Percentiles rank a stretch among this genome's conserved stretches.
Evolutionary conservation across 2,329 filamentous ascomycete genomes (phyloP).

Genomic region (Trichoderma sp.): DNA sequence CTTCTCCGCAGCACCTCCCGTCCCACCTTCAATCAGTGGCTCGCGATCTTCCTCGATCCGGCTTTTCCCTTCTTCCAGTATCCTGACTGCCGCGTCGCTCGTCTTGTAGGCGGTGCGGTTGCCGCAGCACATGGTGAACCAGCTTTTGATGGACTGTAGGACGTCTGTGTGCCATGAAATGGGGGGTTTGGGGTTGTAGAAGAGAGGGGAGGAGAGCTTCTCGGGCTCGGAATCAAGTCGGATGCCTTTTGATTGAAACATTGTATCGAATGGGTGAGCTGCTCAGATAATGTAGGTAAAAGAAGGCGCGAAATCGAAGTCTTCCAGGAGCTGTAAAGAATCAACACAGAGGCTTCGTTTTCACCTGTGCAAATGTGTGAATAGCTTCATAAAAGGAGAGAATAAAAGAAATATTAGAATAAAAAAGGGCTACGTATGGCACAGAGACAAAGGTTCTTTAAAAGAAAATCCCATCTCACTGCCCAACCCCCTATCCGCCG

Average conservation of each 20-base stretch:
- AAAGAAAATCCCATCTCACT: not conserved
- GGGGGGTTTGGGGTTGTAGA: not conserved
- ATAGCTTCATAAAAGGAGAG: not conserved
- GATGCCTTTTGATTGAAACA: slow-evolving; percentile 10
- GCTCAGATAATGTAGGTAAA: not conserved
- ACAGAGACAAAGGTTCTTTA: too few species aligned
- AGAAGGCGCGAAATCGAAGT: too few species aligned
- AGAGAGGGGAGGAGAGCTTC: not conserved
- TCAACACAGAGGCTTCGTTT: not conserved
- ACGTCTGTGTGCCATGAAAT: slow-evolving; percentile 1
- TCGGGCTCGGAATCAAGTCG: not conserved
- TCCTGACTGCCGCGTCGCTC: not conserved
- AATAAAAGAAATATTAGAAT: not conserved
- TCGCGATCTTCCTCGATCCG: slow-evolving; percentile 19
- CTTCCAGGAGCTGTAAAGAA: not conserved
- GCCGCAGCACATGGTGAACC: slow-evolving; percentile 21
- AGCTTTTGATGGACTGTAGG: slow-evolving; percentile 15
- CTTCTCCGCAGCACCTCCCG: not conserved
- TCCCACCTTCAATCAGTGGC: slow-evolving; percentile 23
- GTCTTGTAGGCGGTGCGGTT: not conserved
- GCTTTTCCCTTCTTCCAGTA: not conserved
- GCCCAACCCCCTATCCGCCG: not conserved
- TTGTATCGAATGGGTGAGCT: not conserved
- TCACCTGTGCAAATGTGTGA: not conserved
- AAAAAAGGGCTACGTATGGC: not conserved